Evolutionary conservation across 306 rosid genomes (phyloP).

Genomic region (Castanea crenata): DNA sequence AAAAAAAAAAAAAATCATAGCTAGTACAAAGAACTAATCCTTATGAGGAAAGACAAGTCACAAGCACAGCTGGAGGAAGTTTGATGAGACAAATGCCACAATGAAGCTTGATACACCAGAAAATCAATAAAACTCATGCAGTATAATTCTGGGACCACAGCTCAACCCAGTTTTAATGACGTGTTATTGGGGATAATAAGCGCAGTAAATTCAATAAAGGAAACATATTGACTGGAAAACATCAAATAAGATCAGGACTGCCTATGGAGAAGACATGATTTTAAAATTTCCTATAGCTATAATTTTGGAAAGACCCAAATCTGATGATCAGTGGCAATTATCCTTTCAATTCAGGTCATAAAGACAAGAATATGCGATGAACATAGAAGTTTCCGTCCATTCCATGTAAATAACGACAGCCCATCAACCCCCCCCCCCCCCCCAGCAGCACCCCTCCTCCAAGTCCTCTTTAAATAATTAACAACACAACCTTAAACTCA

Average conservation of each 20-base stretch:
- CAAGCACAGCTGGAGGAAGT: neutral
- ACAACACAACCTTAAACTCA: neutral
- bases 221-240: neutral
- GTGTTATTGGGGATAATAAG: neutral
- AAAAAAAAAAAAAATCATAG: too few relatives aligned
- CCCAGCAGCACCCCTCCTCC: fast-evolving
- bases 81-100: neutral
- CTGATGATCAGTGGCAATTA: neutral
- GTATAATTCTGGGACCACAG: neutral
- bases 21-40: neutral
- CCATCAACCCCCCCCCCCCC: neutral
- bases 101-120: neutral
- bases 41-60: neutral
- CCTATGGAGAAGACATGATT: neutral
- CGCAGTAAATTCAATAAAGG: neutral
- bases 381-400: neutral
- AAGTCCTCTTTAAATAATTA: neutral
- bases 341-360: neutral
- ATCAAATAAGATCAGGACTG: neutral
- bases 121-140: neutral
- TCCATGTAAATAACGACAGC: neutral
- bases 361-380: neutral
- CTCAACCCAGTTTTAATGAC: neutral
- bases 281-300: neutral
- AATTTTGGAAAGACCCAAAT: neutral